phyloP scores from a whole-genome alignment of 306 rosid genomes.

The Alnus glutinosa region DNA sequence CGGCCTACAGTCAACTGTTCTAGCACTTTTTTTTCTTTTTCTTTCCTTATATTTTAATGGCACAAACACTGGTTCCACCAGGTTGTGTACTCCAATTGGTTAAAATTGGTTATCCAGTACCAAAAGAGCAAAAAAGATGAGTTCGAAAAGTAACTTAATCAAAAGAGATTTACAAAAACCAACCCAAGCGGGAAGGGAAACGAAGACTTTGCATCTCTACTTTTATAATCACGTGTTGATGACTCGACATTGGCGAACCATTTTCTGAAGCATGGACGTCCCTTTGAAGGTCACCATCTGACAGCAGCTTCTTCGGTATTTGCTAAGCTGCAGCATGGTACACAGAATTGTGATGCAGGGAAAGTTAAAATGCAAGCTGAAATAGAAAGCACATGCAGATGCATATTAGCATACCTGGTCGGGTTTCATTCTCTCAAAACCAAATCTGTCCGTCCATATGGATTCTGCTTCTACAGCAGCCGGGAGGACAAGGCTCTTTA shows the following conservation, averaged over 20 bases:
- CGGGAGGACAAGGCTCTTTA: conserved; percentile 81
- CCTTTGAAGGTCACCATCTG: conserved; percentile 90
- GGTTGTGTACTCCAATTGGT: not conserved
- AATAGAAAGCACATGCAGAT: conserved; percentile 6
- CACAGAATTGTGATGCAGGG: conserved; percentile 7
- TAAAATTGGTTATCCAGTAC: not conserved
- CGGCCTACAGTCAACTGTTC: too few species aligned
- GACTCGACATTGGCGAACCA: conserved; percentile 63
- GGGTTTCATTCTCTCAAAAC: conserved; percentile 70
- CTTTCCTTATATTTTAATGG: not conserved
- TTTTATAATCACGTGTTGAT: conserved; percentile 29
- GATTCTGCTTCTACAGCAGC: conserved; percentile 95
- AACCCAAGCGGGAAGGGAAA: not conserved
- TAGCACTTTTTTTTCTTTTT: not conserved
- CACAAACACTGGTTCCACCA: not conserved
- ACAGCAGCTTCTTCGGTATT: conserved; percentile 69
- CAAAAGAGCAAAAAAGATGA: not conserved
- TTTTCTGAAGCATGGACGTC: conserved; percentile 84
- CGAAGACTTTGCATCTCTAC: not conserved
- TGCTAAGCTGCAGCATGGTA: conserved; percentile 57
- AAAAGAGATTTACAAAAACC: conserved; percentile 2
- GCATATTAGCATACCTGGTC: conserved; percentile 57
- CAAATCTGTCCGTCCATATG: conserved; percentile 86
- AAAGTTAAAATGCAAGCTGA: not conserved
- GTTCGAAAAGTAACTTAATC: not conserved